Percentiles rank a stretch among this genome's conserved stretches.
These are phyloP conservation scores for Gynostemma pentaphyllum DNA, from an alignment of 306 rosid species.

Conservation along the genomic window DNA sequence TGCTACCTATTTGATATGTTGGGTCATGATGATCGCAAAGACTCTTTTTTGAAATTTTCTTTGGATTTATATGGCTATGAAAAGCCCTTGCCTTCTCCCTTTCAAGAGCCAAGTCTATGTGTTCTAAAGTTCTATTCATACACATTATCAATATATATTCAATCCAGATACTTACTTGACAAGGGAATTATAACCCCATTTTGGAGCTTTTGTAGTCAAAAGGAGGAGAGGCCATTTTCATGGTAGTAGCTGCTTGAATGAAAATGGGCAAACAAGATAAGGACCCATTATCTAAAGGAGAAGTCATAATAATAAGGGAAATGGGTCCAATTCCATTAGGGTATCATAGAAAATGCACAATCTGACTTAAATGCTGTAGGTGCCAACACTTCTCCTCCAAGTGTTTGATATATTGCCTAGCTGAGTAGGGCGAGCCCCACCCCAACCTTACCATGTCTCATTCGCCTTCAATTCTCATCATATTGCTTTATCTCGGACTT, in stretches of 20 bases:
- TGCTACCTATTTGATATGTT: slow-evolving; percentile 9
- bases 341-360: slow-evolving; percentile 18
- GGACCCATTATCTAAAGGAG: not conserved
- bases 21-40: slow-evolving; percentile 3
- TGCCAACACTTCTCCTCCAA: slow-evolving; percentile 11
- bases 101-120: slow-evolving; percentile 8
- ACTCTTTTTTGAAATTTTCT: slow-evolving; percentile 5
- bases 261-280: slow-evolving; percentile 11
- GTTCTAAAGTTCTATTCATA: not conserved
- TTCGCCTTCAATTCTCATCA: not conserved
- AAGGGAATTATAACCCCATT: slow-evolving; percentile 4
- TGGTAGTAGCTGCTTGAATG: not conserved
- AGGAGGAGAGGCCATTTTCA: slow-evolving; percentile 7
- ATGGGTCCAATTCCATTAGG: slow-evolving; percentile 2
- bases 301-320: not conserved
- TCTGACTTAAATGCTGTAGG: slow-evolving; percentile 9
- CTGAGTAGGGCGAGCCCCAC: slow-evolving; percentile 31
- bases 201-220: slow-evolving; percentile 2
- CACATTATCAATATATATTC: not conserved
- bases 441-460: slow-evolving; percentile 8
- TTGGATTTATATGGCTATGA: slow-evolving; percentile 30
- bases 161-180: not conserved
- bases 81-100: slow-evolving; percentile 13
- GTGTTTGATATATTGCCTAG: slow-evolving; percentile 27
- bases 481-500: no score